Percentiles rank a stretch among this genome's conserved stretches.
Evolutionary conservation across 2,329 filamentous ascomycete genomes (phyloP).

Genomic region (Penicillium sp.): DNA sequence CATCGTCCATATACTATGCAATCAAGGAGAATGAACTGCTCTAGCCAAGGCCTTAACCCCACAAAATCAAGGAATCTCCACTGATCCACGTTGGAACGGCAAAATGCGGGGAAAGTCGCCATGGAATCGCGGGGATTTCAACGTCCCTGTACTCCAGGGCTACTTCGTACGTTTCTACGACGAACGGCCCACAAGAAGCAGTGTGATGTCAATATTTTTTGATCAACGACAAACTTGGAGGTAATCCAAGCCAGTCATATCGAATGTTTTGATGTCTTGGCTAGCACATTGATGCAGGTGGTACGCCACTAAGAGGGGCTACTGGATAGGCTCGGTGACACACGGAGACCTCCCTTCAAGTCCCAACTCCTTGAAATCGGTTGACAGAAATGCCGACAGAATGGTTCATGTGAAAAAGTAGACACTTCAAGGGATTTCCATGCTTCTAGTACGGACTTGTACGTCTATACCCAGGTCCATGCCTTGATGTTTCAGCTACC

Average conservation of each 20-base stretch:
- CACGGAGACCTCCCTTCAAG: background rate
- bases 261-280: background rate
- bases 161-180: background rate
- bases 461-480: background rate
- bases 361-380: background rate
- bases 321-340: background rate
- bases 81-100: background rate
- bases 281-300: background rate
- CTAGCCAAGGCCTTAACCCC: background rate
- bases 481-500: background rate
- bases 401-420: background rate
- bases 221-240: background rate
- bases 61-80: background rate
- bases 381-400: background rate
- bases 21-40: background rate
- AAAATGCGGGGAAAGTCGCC: background rate
- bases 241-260: background rate
- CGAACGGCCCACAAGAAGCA: background rate
- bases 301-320: conserved; percentile 1
- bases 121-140: background rate
- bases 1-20: background rate
- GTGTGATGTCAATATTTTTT: background rate
- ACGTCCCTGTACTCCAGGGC: background rate
- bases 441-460: background rate
- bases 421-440: background rate